phyloP scores from a whole-genome alignment of 306 rosid species.

The Vigna nakashimae region DNA sequence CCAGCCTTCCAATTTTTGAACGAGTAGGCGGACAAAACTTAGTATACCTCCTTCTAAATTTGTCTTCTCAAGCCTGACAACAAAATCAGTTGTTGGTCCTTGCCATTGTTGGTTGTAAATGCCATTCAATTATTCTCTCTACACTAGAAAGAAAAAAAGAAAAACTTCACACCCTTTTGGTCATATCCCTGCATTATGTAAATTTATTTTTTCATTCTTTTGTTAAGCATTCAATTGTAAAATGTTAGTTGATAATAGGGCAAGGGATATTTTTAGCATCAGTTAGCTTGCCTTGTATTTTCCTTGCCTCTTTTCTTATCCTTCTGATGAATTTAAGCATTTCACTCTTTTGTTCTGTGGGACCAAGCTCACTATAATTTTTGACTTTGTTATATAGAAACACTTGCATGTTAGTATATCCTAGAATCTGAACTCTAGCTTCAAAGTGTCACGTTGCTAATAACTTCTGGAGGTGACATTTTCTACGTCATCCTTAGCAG shows the following conservation, averaged over 20 bases:
- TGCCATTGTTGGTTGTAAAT: slow-evolving; percentile 60
- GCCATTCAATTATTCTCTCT: slow-evolving; percentile 18
- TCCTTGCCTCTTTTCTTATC: background rate
- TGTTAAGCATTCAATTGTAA: slow-evolving; percentile 51
- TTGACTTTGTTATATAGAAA: slow-evolving; percentile 52
- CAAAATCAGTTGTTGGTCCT: slow-evolving; percentile 44
- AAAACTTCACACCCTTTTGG: background rate
- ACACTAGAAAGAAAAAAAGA: background rate
- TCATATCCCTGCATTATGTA: slow-evolving; percentile 41
- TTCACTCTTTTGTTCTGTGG: slow-evolving; percentile 34
- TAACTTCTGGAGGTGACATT: background rate
- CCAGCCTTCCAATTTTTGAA: slow-evolving; percentile 80
- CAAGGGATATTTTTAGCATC: slow-evolving; percentile 36
- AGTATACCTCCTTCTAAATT: background rate
- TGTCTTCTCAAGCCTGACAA: slow-evolving; percentile 42
- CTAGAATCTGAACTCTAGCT: background rate
- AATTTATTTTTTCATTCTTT: slow-evolving; percentile 62
- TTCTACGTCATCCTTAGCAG: background rate
- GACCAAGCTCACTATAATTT: slow-evolving; percentile 49
- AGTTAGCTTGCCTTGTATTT: slow-evolving; percentile 42
- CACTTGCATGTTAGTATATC: slow-evolving; percentile 25
- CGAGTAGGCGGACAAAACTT: slow-evolving; percentile 58
- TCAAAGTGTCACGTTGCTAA: background rate
- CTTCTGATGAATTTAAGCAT: background rate
- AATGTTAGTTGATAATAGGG: slow-evolving; percentile 43